A percentile compares a stretch with the other conserved stretches of the same genome.
Conservation (phyloP, 495 filamentous ascomycete species). For the Neurospora sp. region DNA sequence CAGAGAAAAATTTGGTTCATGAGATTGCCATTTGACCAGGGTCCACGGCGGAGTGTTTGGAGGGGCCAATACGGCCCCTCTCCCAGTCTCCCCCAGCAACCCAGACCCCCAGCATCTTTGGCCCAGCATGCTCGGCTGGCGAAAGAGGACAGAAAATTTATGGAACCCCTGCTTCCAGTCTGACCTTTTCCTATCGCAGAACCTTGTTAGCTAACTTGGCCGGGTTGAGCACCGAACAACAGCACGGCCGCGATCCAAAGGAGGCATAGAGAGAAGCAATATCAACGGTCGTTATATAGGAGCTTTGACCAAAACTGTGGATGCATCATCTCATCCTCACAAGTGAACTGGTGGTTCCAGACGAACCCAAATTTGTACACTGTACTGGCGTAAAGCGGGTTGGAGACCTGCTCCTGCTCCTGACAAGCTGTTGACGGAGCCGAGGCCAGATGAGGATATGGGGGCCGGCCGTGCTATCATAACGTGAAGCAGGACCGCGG, state of each 20-base stretch:
- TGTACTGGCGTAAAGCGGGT: neutral
- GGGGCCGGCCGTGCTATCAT: neutral
- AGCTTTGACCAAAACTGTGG: constrained; percentile 16
- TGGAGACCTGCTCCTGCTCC: neutral
- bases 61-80: constrained; percentile 2
- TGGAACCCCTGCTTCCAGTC: constrained; percentile 4
- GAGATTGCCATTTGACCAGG: constrained; percentile 28
- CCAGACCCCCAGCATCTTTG: constrained; percentile 8
- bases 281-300: constrained; percentile 20
- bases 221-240: neutral
- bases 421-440: neutral
- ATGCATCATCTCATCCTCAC: constrained; percentile 13
- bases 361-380: neutral
- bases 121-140: constrained; percentile 40
- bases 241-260: constrained; percentile 1
- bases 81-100: neutral
- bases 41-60: constrained; percentile 10
- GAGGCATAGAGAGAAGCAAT: constrained; percentile 7
- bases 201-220: neutral
- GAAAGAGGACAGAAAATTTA: constrained; percentile 25
- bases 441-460: neutral
- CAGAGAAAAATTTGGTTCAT: constrained; percentile 25
- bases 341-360: constrained; percentile 9
- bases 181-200: neutral
- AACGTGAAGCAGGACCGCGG: constrained; percentile 2